Evolutionary conservation across 306 rosid species (phyloP).

Genomic region (Betula pendula): DNA sequence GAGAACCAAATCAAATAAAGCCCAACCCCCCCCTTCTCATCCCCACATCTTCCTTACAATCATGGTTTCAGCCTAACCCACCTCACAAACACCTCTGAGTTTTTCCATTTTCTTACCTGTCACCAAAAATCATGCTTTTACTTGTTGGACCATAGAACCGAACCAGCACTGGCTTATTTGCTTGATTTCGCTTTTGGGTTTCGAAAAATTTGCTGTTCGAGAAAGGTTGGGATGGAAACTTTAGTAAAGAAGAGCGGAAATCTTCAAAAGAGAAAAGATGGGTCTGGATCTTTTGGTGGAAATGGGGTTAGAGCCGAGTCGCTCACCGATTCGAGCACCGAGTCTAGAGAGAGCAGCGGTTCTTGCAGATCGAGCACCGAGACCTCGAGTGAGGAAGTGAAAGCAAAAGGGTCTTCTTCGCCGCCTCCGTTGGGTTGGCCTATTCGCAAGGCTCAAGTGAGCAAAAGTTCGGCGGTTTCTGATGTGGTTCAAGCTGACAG

Average conservation of each 20-base stretch:
- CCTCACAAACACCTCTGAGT: slow-evolving; percentile 11
- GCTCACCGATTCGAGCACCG: slow-evolving; percentile 58
- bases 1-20: slow-evolving; percentile 16
- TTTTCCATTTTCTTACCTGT: slow-evolving; percentile 11
- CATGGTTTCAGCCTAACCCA: slow-evolving; percentile 34
- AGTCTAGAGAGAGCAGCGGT: slow-evolving; percentile 55
- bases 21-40: slow-evolving; percentile 19
- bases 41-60: not conserved
- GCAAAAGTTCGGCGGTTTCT: slow-evolving; percentile 44
- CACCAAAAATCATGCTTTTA: slow-evolving; percentile 27
- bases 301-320: slow-evolving; percentile 42
- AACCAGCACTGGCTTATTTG: slow-evolving; percentile 36
- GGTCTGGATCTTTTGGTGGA: slow-evolving; percentile 33
- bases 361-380: slow-evolving; percentile 61
- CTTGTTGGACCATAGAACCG: slow-evolving; percentile 21
- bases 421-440: slow-evolving; percentile 92
- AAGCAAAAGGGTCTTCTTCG: slow-evolving; percentile 54
- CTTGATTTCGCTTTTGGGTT: slow-evolving; percentile 34
- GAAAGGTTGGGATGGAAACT: slow-evolving; percentile 57
- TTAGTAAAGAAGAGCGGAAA: slow-evolving; percentile 38
- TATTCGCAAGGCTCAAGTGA: slow-evolving; percentile 69
- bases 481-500: slow-evolving; percentile 38
- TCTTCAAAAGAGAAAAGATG: slow-evolving; percentile 41
- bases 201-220: slow-evolving; percentile 28
- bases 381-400: slow-evolving; percentile 47